Percentiles rank a stretch among this genome's conserved stretches.
These are phyloP conservation scores for Lasiosphaeria hispida DNA, from an alignment of 495 filamentous ascomycete genomes.

Conservation along the genomic window DNA sequence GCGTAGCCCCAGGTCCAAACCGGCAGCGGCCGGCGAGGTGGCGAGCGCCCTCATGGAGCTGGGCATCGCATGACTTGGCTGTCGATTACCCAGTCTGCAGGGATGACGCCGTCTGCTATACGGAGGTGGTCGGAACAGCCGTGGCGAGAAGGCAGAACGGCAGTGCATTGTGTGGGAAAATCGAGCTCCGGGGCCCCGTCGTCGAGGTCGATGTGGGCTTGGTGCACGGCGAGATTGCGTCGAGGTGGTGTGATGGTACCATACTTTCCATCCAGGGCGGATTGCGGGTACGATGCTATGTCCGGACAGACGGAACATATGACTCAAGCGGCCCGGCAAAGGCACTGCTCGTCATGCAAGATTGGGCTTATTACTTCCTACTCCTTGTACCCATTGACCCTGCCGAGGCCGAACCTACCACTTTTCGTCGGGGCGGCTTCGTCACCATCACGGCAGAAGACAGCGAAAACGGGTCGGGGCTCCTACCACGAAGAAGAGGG, in stretches of 20 bases:
- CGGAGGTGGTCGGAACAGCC: not conserved
- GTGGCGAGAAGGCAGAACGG: not conserved
- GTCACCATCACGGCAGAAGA: too few relatives aligned
- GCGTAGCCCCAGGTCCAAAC: not conserved
- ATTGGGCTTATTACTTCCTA: too few relatives aligned
- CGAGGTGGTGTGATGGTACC: not conserved
- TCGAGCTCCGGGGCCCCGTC: not conserved
- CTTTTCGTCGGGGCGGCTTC: too few relatives aligned
- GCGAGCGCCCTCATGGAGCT: not conserved
- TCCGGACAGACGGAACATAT: too few relatives aligned
- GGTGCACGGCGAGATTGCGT: not conserved
- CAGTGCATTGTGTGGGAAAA: not conserved
- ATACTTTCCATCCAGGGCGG: too few relatives aligned
- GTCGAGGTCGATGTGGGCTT: not conserved
- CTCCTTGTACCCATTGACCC: too few relatives aligned
- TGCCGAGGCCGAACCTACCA: too few relatives aligned
- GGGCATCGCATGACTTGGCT: not conserved
- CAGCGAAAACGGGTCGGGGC: too few relatives aligned
- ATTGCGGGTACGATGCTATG: too few relatives aligned
- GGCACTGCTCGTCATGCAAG: too few relatives aligned
- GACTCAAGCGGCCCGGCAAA: too few relatives aligned
- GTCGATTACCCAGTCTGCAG: not conserved
- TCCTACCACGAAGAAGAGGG: too few relatives aligned
- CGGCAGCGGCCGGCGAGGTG: not conserved
- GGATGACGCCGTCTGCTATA: not conserved